phyloP scores from a whole-genome alignment of 441 rosid species.

The Gossypium gossypioides region DNA sequence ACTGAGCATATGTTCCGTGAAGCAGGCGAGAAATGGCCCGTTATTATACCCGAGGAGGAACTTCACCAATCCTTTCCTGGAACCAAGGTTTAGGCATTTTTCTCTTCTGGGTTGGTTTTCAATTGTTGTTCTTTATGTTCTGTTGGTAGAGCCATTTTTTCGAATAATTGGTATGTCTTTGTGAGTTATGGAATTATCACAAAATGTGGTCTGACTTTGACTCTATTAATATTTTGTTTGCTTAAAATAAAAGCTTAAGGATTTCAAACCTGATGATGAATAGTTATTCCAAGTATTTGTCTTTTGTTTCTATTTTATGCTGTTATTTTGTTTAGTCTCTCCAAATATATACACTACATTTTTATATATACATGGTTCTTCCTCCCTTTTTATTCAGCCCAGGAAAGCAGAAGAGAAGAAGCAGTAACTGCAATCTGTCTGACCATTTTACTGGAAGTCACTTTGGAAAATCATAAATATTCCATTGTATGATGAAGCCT shows the following conservation, averaged over 20 bases:
- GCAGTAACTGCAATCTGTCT: constrained; percentile 19
- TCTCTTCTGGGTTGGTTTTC: neutral
- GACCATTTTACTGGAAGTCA: neutral
- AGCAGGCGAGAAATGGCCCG: constrained; percentile 87
- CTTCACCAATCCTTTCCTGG: constrained; percentile 55
- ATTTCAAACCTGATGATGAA: neutral
- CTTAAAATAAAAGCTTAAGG: neutral
- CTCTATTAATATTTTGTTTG: neutral
- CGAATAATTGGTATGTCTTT: neutral
- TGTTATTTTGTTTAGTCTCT: neutral
- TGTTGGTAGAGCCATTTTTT: neutral
- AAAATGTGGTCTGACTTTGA: neutral
- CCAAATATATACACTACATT: neutral
- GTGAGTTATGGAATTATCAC: neutral
- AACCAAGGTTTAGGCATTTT: constrained; percentile 45
- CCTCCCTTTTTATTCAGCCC: constrained; percentile 28
- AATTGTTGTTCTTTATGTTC: neutral
- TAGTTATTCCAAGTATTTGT: neutral
- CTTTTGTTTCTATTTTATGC: neutral
- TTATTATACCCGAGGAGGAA: constrained; percentile 63
- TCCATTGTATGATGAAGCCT: neutral
- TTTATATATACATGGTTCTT: neutral
- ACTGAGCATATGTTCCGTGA: constrained; percentile 92
- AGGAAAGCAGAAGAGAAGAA: constrained; percentile 67
- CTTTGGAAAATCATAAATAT: neutral